phyloP scores from a whole-genome alignment of 768 basidiomycete species.

The Neoboletus brunneissimus region DNA sequence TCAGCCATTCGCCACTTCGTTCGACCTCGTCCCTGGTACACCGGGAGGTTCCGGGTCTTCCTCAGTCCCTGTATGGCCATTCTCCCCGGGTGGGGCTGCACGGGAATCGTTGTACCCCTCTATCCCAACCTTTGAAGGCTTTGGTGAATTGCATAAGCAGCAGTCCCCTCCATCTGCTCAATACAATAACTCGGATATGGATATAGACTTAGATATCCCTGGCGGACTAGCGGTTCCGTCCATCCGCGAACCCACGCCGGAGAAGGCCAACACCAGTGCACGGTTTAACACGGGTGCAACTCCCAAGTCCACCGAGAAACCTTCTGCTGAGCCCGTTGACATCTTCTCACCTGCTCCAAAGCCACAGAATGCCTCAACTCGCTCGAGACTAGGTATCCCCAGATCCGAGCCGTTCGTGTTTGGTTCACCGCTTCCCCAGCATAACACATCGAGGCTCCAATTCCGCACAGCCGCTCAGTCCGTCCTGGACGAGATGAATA shows the following conservation, averaged over 20 bases:
- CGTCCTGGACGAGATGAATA: conserved; percentile 82
- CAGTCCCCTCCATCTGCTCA: conserved; percentile 12
- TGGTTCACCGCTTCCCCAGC: conserved; percentile 68
- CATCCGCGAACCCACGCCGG: conserved; percentile 22
- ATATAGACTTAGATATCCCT: conserved; percentile 37
- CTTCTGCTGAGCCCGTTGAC: conserved; percentile 33
- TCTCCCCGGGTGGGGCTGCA: conserved; percentile 32
- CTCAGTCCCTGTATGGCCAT: conserved; percentile 39
- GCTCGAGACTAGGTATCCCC: conserved; percentile 23
- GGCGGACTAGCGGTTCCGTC: conserved; percentile 28
- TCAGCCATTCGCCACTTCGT: conserved; percentile 61
- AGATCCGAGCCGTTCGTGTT: conserved; percentile 62
- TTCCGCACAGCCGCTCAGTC: conserved; percentile 66
- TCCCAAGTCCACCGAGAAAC: conserved; percentile 29
- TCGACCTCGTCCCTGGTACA: conserved; percentile 63
- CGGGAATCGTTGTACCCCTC: conserved; percentile 39
- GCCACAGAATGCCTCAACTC: conserved; percentile 12
- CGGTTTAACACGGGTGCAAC: conserved; percentile 25
- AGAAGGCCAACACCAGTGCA: conserved; percentile 3
- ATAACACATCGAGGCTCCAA: conserved; percentile 59
- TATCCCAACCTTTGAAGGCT: conserved; percentile 34
- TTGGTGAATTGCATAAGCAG: conserved; percentile 26
- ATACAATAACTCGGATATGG: conserved; percentile 32
- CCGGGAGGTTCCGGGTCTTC: conserved; percentile 34
- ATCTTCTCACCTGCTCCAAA: conserved; percentile 42